Evolutionary conservation across 805 yeast genomes (phyloP).

Genomic region (Candida sithepensis): DNA sequence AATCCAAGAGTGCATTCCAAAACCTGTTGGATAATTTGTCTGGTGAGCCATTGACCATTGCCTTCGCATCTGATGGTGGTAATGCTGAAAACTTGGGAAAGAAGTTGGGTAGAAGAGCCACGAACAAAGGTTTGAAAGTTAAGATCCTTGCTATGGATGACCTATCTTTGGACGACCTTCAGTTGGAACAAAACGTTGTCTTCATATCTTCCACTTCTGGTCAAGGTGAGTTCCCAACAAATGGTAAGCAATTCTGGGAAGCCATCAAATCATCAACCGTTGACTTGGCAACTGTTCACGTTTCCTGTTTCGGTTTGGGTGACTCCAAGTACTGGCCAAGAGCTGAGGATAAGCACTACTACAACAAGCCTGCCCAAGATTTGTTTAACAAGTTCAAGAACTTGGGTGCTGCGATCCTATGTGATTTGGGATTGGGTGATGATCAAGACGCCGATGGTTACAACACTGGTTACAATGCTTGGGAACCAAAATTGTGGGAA

Average conservation of each 20-base stretch:
- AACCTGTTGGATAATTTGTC: constrained; percentile 79
- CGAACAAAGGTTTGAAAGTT: constrained; percentile 73
- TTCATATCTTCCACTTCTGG: constrained; percentile 76
- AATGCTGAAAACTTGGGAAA: constrained; percentile 80
- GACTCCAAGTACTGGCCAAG: constrained; percentile 95
- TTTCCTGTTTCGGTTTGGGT: constrained; percentile 73
- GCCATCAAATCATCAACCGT: constrained; percentile 59
- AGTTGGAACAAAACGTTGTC: constrained; percentile 64
- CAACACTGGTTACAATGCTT: constrained; percentile 82
- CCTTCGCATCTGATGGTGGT: constrained; percentile 92
- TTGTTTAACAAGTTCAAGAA: constrained; percentile 58
- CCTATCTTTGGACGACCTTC: constrained; percentile 65
- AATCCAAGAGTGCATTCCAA: constrained; percentile 75
- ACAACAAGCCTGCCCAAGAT: constrained; percentile 86
- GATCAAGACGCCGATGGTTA: constrained; percentile 97
- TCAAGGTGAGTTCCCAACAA: constrained; percentile 84
- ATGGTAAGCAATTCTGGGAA: constrained; percentile 78
- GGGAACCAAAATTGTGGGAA: constrained; percentile 86
- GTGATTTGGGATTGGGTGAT: constrained; percentile 85
- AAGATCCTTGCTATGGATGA: constrained; percentile 69
- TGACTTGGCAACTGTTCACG: constrained; percentile 57
- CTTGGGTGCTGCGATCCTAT: constrained; percentile 70
- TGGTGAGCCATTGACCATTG: constrained; percentile 87
- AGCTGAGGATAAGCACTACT: constrained; percentile 89
- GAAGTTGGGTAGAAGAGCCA: constrained; percentile 72